Conservation (phyloP, 2,329 filamentous ascomycete genomes). For the Ustulina deusta region DNA sequence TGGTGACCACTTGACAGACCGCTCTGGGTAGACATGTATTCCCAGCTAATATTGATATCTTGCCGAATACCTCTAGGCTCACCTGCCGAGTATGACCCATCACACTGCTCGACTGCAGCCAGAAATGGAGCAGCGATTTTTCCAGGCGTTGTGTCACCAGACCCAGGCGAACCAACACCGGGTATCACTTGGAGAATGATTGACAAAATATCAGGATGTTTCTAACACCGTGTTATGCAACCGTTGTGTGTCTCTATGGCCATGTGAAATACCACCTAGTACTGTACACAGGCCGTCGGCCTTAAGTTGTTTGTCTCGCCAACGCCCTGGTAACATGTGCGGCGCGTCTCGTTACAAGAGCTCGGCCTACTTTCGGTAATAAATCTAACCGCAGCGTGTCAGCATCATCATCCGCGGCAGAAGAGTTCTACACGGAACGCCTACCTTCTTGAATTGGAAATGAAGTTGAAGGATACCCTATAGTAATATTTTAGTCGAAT, state of each 20-base stretch:
- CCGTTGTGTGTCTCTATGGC: slow-evolving; percentile 32
- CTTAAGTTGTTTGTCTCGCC: slow-evolving; percentile 24
- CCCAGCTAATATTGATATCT: neutral
- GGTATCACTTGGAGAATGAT: slow-evolving; percentile 24
- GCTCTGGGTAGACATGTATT: neutral
- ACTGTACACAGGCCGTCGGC: slow-evolving; percentile 33
- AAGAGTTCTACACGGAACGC: slow-evolving; percentile 38
- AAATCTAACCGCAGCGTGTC: slow-evolving; percentile 51
- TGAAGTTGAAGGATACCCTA: slow-evolving; percentile 95
- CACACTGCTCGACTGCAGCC: slow-evolving; percentile 25
- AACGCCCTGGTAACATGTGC: slow-evolving; percentile 9
- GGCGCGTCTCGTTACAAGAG: slow-evolving; percentile 14
- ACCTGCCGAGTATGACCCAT: slow-evolving; percentile 20
- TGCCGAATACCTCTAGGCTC: neutral
- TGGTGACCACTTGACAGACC: neutral
- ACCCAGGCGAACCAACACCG: slow-evolving; percentile 36
- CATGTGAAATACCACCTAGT: slow-evolving; percentile 39
- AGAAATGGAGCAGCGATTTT: slow-evolving; percentile 41
- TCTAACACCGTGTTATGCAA: slow-evolving; percentile 29
- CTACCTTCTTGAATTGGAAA: slow-evolving; percentile 98
- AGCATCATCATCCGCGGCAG: slow-evolving; percentile 33
- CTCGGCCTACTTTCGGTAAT: slow-evolving; percentile 54
- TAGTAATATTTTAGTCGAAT: slow-evolving; percentile 46
- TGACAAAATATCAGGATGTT: slow-evolving; percentile 17
- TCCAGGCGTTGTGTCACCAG: slow-evolving; percentile 44